Base-by-base conservation (phyloP, 2,329 filamentous ascomycete species). In the Parastagonospora nodorum region DNA sequence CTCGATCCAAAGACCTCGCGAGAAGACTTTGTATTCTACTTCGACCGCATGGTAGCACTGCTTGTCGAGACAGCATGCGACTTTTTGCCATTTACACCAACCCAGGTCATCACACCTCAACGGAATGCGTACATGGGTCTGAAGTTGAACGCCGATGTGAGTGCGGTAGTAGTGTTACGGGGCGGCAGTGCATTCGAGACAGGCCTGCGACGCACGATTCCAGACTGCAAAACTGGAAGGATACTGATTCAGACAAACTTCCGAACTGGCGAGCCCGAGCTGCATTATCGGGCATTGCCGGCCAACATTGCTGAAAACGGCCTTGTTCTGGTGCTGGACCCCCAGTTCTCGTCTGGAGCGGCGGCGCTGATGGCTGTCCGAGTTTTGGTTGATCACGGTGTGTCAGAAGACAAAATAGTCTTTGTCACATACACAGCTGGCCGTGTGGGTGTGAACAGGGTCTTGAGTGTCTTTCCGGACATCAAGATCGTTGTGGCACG, bases 21-120 rank as follows among this genome's bases (percentile, higher is more conserved):
- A 36, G 93, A 96, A 69, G 92, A 97, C 63, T 97, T 97, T 71
- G 90, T 96, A 55, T 97, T 97, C 75, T 97, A 97, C 75, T 97
- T 97, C 73, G 92, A 99, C 74, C 85, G 94, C 32, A 79, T 97
- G 32, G 86, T 90, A 2, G 85, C 89, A n/a, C 79, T 97, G 45
- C 80, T 97, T 24, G 84, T 97, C 40, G 93, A 97, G 73, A 82
- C 77, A 67, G 82, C 75, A 45, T 55, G 64, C 9, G 66, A 69
- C 33, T 71, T 72, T 67, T 89, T 90, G 49, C 81, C 84, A 12
- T 97, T 93, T 72, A 75, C 81, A 15, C 80, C 84, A 12, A 74
- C 76, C 11, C 78, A 78, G 10, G 82, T 97, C 45, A 77, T 83
- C 36, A 97, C 93, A 0, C 88, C 93, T 0, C 81, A 85, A 46